Evolutionary conservation across 176 grass and related monocot genomes (phyloP).

Genomic region (Tillandsia fasciculata): DNA sequence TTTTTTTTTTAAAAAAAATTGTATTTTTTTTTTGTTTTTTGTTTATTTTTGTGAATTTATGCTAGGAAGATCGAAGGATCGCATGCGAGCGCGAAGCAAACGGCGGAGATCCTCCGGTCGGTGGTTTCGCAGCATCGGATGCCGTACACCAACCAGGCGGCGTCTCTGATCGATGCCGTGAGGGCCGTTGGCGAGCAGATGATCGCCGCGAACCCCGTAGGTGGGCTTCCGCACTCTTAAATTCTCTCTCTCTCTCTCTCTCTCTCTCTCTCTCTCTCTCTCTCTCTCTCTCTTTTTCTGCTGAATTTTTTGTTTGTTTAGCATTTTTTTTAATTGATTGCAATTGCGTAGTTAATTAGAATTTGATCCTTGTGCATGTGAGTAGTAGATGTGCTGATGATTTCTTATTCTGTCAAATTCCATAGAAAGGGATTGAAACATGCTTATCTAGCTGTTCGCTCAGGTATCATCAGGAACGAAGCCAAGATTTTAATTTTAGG

Average conservation of each 20-base stretch:
- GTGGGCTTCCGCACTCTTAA: conserved; percentile 10
- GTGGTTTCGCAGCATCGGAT: conserved; percentile 80
- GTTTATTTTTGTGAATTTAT: neutral
- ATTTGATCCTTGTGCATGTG: neutral
- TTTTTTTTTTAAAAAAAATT: neutral
- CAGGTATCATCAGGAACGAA: too few species aligned
- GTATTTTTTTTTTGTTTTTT: neutral
- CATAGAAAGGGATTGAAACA: too few species aligned
- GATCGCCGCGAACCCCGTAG: conserved; percentile 72
- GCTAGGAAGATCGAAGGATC: conserved; percentile 81
- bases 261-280: neutral
- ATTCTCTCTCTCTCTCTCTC: neutral
- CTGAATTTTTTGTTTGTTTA: neutral
- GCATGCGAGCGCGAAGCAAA: conserved; percentile 67
- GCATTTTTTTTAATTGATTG: neutral
- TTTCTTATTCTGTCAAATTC: too few species aligned
- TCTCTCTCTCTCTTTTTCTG: neutral
- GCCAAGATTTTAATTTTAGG: too few species aligned
- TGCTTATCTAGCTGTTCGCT: too few species aligned
- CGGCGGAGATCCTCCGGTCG: conserved; percentile 78
- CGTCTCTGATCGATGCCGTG: conserved; percentile 53
- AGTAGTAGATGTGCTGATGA: neutral
- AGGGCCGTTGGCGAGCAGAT: conserved; percentile 75
- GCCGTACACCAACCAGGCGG: conserved; percentile 59
- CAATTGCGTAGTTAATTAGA: neutral